Base-by-base conservation (phyloP, 306 rosid genomes). In the Citrullus colocynthis region DNA sequence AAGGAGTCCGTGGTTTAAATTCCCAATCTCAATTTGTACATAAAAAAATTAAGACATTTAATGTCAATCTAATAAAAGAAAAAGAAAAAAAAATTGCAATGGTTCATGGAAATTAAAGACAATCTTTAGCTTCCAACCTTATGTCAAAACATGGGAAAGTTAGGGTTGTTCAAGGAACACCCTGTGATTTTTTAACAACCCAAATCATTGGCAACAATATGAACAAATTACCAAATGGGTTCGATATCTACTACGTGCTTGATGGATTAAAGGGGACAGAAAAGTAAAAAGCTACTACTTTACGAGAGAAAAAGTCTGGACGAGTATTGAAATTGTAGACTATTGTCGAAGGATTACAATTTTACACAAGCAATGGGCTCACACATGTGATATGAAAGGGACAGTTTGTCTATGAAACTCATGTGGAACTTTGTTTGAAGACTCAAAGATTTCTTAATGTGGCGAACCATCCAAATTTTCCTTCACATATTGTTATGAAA, bases 321-420 rank as follows among this genome's bases (percentile, higher is more conserved):
- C 74, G 78, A 59, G 75, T 59, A 42, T 9, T 77, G 73, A 81
- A 81, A 76, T 9, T 69, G 6, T 70, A 66, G 81, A 81, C 84
- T 2, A 39, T 34, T 17, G 63, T 74, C 9, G 64, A 58, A 39
- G 65, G 78, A 21, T 4, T 69, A 16, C 84, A 59, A 21, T 77
- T 70, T 48, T 81, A 67, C 20, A 69, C 65, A 6, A 49, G 34
- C 21, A 81, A 81, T 36, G 37, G 65, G 41, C 17, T 80, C 2
- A 75, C 2, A 42, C 42, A 42, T 80, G 56, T 61, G 52, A 71
- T 14, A 34, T 59, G 81, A 49, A 83, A 79, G 75, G 78, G 72
- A 6, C 78, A 80, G 0, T 58, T 20, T 15, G 58, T 79, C 6
- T 83, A 69, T 69, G 15, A 78, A 11, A 8, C 18, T 49, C 45